These are phyloP conservation scores for Trametes versicolor DNA, from an alignment of 1,284 basidiomycete species.

Conservation along the genomic window DNA sequence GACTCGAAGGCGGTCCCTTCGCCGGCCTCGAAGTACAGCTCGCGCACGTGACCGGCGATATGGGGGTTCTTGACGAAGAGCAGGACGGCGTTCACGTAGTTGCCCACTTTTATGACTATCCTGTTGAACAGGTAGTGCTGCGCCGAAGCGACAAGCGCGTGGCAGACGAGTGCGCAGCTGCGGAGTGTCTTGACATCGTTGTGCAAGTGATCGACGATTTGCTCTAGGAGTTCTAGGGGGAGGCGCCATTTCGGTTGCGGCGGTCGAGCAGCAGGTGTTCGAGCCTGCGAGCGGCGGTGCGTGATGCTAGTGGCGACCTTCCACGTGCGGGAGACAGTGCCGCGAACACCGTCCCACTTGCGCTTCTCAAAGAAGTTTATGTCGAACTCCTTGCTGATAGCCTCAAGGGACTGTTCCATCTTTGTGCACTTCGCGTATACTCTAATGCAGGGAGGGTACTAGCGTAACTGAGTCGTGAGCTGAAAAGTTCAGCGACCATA, in stretches of 20 bases:
- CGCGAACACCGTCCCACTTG: conserved; percentile 8
- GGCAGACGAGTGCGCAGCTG: conserved; percentile 35
- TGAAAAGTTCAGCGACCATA: too few species aligned
- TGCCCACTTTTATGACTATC: conserved; percentile 16
- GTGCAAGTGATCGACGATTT: conserved; percentile 41
- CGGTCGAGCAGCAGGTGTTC: not conserved
- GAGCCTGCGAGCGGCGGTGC: not conserved
- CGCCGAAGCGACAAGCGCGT: conserved; percentile 17
- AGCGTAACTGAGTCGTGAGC: too few species aligned
- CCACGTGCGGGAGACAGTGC: conserved; percentile 14
- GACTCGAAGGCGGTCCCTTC: conserved; percentile 7
- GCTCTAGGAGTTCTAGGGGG: conserved; percentile 41
- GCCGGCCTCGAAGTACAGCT: conserved; percentile 26
- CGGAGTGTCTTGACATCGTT: conserved; percentile 35
- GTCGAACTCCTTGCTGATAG: conserved; percentile 15
- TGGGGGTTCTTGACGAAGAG: conserved; percentile 21
- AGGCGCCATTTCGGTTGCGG: conserved; percentile 13
- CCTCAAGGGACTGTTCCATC: not conserved
- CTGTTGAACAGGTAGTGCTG: conserved; percentile 29
- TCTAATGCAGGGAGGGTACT: too few species aligned
- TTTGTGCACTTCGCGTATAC: too few species aligned
- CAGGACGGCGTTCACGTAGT: conserved; percentile 11
- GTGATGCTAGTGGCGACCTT: conserved; percentile 2
- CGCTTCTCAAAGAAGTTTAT: conserved; percentile 7
- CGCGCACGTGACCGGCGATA: conserved; percentile 23